These are phyloP conservation scores for Geotrichum citri-aurantii DNA, from an alignment of 1,139 yeast genomes.

Conservation along the genomic window DNA sequence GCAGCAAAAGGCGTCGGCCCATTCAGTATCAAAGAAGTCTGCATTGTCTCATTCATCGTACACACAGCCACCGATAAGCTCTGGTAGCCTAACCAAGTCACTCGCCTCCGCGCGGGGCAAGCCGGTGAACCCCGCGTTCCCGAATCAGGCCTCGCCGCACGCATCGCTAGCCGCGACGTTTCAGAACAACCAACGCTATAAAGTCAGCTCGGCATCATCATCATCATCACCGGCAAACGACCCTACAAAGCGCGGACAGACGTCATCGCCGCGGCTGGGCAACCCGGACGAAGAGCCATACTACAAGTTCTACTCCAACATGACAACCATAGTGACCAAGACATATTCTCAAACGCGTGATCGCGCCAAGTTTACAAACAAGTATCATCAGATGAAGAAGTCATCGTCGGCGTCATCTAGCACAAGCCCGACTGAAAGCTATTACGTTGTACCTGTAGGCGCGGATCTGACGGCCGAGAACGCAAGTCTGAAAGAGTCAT, in stretches of 20 bases:
- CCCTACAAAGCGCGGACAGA: constrained; percentile 1
- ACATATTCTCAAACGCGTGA: constrained; percentile 19
- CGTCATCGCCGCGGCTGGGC: constrained; percentile 7
- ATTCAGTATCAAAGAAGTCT: background rate
- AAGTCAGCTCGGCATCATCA: constrained; percentile 9
- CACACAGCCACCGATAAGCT: constrained; percentile 15
- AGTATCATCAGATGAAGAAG: constrained; percentile 14
- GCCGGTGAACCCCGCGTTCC: constrained; percentile 6
- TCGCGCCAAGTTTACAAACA: constrained; percentile 19
- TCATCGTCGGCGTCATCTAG: constrained; percentile 9
- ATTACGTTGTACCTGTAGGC: constrained; percentile 30
- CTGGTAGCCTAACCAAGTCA: constrained; percentile 25
- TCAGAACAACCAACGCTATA: constrained; percentile 2
- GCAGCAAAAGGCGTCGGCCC: background rate
- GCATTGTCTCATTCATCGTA: constrained; percentile 10
- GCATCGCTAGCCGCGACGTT: constrained; percentile 1
- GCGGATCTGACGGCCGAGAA: constrained; percentile 26
- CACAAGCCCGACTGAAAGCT: constrained; percentile 25
- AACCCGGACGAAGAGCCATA: constrained; percentile 31
- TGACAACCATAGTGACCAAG: constrained; percentile 28
- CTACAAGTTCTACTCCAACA: constrained; percentile 26
- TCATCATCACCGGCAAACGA: background rate
- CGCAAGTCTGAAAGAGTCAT: constrained; percentile 27
- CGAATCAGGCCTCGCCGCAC: background rate
- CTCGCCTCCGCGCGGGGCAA: constrained; percentile 34